Base-by-base conservation (phyloP, 2,329 filamentous ascomycete genomes). In the Cyphellophora attinorum region DNA sequence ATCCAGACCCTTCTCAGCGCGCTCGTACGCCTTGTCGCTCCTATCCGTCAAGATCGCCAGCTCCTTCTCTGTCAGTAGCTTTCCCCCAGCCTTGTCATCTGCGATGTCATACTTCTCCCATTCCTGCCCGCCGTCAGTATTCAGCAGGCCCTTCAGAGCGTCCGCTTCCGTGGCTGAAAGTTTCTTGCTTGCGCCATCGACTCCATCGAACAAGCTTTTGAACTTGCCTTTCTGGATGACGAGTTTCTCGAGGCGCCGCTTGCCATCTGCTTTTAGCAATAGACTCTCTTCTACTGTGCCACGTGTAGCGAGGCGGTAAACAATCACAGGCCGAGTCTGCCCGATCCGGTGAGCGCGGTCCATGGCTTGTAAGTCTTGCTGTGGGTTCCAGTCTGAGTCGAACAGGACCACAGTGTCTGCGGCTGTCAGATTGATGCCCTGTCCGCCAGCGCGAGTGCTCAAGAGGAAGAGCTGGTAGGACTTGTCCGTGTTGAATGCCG, bases 321-420 rank as follows among this genome's bases (percentile, higher is more conserved):
- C 81, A 13, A 98, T 76, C 1, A 98, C 91, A 0, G 91, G 91
- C 2, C 80, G 73, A 1, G 79, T 94, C 57, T 98, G 91, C 0
- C 91, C 91, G 43, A 98, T 96, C 10, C 91, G 77, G 54, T 98
- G 91, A 1, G 85, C 86, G 4, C 91, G 84, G 52, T 98, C 91
- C 59, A 96, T 91, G 0, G 91, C 91, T 54, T 98, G 91, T 0
- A 98, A 68, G 56, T 98, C 91, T 53, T 95, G 89, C 55, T 98
- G 91, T 0, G 91, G 91, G 50, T 98, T 98, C 78, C 89, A 95
- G 51, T 94, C 76, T 6, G 70, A 77, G 57, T 96, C 89, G 48
- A 91, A 96, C 0, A 96, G 67, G 29, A 96, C 81, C 8, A 95
- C 89, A 0, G 89, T 95, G 49, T 96, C 89, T 0, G 89, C 89